Base-by-base conservation (phyloP, 23 red algal genomes). In the Gracilaria vermiculophylla region DNA sequence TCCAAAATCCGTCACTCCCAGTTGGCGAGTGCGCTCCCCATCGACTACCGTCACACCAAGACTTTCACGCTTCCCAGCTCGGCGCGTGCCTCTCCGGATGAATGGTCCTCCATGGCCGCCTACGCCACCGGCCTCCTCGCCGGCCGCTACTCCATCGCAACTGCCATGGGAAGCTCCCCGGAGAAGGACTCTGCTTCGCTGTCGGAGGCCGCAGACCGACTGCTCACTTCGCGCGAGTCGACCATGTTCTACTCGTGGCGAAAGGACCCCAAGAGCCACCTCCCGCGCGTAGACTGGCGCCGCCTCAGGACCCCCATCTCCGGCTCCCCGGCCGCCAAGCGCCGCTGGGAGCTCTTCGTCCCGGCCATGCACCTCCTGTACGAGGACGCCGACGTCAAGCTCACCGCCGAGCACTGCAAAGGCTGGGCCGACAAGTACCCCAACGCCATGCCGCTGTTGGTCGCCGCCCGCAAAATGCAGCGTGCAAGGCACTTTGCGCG, bases 361-460 rank as follows among this genome's bases (percentile, higher is more conserved):
- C 69, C 45, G 17, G 84, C 84, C 40, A 21, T 88, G 69, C 23
- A 23, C 20, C n/a, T 48, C 6, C 34, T 88, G 69, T 88, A 88
- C 53, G 40, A 76, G 0, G 69, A 77, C 51, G 37, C 19, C 16
- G 36, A 42, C 16, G 34, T 44, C 3, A 37, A 44, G n/a, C 17
- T 88, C 5, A 57, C 47, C 21, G 25, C 53, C 33, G 84, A 88
- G 72, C 72, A 88, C 48, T 76, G 66, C 33, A 88, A 88, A 56
- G 84, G 65, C 12, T 88, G 84, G 84, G 72, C 69, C 5, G 84
- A 88, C 31, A 88, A 88, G 56, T 62, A 88, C 40, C 16, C 33
- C 19, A 50, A 88, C 57, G 28, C 13, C 36, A 88, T 88, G 84
- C 70, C 84, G 11, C 34, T 88, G 17, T 47, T 88, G 23, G 58